Evolutionary conservation across 148 eudicot genomes (phyloP).

Genomic region (Vaccinium vitisidaea): DNA sequence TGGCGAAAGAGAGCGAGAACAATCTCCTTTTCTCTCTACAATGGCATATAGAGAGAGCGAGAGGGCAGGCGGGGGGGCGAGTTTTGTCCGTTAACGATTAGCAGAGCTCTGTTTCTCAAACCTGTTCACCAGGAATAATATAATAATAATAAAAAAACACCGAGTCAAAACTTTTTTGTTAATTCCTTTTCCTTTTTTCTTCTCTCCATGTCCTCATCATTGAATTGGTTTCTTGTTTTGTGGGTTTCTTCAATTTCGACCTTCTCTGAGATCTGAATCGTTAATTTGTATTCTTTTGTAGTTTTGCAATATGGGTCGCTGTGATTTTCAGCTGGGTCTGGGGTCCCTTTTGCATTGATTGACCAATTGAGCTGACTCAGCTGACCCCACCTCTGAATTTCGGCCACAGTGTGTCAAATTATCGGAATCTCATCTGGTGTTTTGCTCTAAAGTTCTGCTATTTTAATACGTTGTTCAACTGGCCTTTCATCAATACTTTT

Average conservation of each 20-base stretch:
- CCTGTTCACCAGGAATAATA: neutral
- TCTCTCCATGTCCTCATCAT: neutral
- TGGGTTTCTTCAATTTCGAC: neutral
- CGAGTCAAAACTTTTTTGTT: neutral
- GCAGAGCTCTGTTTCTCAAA: neutral
- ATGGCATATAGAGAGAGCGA: neutral
- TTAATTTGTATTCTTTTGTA: neutral
- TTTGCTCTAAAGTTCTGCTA: neutral
- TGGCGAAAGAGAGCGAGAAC: neutral
- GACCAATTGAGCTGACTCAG: slow-evolving; percentile 2
- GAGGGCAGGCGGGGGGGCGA: neutral
- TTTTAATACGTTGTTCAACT: neutral
- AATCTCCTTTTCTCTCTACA: neutral
- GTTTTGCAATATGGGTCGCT: neutral
- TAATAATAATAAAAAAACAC: neutral
- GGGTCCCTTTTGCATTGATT: neutral
- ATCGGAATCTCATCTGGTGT: neutral
- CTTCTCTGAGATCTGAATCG: neutral
- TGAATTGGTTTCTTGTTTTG: neutral
- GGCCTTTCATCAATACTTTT: neutral
- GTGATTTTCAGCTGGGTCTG: slow-evolving; percentile 3
- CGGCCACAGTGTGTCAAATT: slow-evolving; percentile 2
- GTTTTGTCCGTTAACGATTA: neutral
- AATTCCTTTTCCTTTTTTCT: too few relatives aligned
- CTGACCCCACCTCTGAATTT: slow-evolving; percentile 15